Base-by-base conservation (phyloP, 2,329 filamentous ascomycete genomes). In the Ilyonectria destructans region DNA sequence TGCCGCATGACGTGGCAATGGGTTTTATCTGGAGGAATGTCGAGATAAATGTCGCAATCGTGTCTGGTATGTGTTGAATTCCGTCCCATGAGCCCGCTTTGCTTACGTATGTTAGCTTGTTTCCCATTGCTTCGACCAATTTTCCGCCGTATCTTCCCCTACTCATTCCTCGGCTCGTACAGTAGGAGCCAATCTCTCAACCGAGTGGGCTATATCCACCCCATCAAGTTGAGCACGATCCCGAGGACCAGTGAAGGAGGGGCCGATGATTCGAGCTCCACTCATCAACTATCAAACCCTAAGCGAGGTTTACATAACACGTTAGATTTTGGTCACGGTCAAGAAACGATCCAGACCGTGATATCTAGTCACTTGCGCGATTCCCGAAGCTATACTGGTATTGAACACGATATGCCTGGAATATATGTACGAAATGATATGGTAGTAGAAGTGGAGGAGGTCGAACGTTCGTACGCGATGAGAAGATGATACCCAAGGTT, bases 31-130 rank as follows among this genome's bases (percentile, higher is more conserved):
- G 64, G 48, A 69, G 68, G 37, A 59, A 69, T 0, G 72, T 74
- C 1, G 72, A 74, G 33, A 65, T 74, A 0, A 73, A 74, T 7
- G 73, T 74, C 56, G 72, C 72, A 17, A 65, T 74, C 15, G 72
- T 74, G 1, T 74, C 70, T 0, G 66, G 72, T 71, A 63, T 26
- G 26, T 26, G 26, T 26, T 26, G 26, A 26, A 26, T 26, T 26
- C 26, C 26, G 26, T 19, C 54, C 6, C 19, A 4, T 9, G 49
- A 13, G 19, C 17, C 2, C 3, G 7, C n/a, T 15, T 33, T 0
- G 35, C 23, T 26, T 2, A 55, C 8, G 0, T 26, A 10, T 29
- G 2, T 21, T 48, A 75, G 73, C 71, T 15, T 75, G 73, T 4
- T 69, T 74, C 35, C 71, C 73, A 6, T 56, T 75, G 4, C 57